Evolutionary conservation across 768 basidiomycete species (phyloP).

Genomic region (Glaciozyma antarctica): DNA sequence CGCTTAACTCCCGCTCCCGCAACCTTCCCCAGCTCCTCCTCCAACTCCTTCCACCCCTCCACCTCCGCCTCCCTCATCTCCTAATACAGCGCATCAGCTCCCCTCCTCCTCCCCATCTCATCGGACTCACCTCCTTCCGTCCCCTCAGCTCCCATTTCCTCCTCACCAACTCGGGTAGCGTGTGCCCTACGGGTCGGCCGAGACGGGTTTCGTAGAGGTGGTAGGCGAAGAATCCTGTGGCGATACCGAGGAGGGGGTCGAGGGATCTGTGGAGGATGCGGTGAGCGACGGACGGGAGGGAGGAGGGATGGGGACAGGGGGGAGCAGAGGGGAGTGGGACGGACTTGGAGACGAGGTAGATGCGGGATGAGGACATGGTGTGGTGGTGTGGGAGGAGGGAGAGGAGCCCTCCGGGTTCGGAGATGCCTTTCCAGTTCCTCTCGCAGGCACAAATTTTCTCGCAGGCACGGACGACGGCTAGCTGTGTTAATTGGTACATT

Average conservation of each 20-base stretch:
- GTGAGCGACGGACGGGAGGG: not conserved
- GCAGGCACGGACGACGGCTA: too few relatives aligned
- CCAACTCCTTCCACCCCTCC: not conserved
- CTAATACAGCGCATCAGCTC: too few relatives aligned
- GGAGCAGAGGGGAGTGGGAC: not conserved
- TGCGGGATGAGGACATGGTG: not conserved
- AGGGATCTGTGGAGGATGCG: slow-evolving; percentile 45
- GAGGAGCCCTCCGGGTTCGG: too few relatives aligned
- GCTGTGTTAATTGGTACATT: too few relatives aligned
- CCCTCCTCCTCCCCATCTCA: not conserved
- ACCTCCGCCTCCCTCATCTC: not conserved
- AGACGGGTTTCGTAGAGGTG: slow-evolving; percentile 70
- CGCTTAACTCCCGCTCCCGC: too few relatives aligned
- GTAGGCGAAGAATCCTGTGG: slow-evolving; percentile 68
- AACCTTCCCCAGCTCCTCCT: not conserved
- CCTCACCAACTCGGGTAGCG: slow-evolving; percentile 45
- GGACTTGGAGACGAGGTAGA: slow-evolving; percentile 9
- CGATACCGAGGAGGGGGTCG: slow-evolving; percentile 64
- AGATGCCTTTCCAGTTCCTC: too few relatives aligned
- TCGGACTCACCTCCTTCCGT: not conserved
- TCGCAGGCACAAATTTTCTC: too few relatives aligned
- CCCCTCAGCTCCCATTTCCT: not conserved
- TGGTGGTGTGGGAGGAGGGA: not conserved
- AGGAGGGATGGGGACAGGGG: not conserved
- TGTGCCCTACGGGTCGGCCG: slow-evolving; percentile 51